Evolutionary conservation across 2,329 filamentous ascomycete species (phyloP).

Genomic region (Xylaria multiplex): DNA sequence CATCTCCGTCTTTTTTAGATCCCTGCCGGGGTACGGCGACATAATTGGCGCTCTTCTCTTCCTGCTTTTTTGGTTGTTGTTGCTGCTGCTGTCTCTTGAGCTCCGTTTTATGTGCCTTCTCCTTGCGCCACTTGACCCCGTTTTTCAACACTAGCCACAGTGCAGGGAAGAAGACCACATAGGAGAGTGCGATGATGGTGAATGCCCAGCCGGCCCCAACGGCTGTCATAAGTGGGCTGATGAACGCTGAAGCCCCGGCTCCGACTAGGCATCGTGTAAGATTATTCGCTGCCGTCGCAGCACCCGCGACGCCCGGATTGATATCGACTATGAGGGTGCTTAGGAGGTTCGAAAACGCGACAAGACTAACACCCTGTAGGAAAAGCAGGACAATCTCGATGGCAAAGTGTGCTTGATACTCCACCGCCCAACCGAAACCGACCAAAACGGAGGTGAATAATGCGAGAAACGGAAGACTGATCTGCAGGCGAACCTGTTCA

Average conservation of each 20-base stretch:
- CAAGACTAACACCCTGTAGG: slow-evolving; percentile 50
- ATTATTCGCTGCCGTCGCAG: slow-evolving; percentile 58
- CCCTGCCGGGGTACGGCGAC: neutral
- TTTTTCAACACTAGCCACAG: slow-evolving; percentile 49
- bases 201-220: slow-evolving; percentile 57
- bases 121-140: slow-evolving; percentile 46
- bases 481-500: slow-evolving; percentile 50
- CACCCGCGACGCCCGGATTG: slow-evolving; percentile 54
- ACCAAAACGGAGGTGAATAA: slow-evolving; percentile 54
- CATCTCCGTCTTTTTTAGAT: slow-evolving; percentile 1
- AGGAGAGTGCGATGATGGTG: slow-evolving; percentile 50
- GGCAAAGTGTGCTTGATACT: slow-evolving; percentile 48
- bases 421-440: slow-evolving; percentile 52
- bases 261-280: slow-evolving; percentile 57
- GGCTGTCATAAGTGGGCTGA: slow-evolving; percentile 54
- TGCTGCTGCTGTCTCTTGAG: slow-evolving; percentile 22
- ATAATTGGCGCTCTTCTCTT: neutral
- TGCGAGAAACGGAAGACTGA: slow-evolving; percentile 54
- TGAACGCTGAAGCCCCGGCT: slow-evolving; percentile 55
- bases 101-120: slow-evolving; percentile 23
- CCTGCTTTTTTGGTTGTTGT: neutral
- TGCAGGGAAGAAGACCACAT: slow-evolving; percentile 47
- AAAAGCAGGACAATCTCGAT: slow-evolving; percentile 52
- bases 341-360: slow-evolving; percentile 56
- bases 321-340: slow-evolving; percentile 58